These are phyloP conservation scores for Aquilaria yunnanensis DNA, from an alignment of 345 rosid genomes.

Conservation along the genomic window DNA sequence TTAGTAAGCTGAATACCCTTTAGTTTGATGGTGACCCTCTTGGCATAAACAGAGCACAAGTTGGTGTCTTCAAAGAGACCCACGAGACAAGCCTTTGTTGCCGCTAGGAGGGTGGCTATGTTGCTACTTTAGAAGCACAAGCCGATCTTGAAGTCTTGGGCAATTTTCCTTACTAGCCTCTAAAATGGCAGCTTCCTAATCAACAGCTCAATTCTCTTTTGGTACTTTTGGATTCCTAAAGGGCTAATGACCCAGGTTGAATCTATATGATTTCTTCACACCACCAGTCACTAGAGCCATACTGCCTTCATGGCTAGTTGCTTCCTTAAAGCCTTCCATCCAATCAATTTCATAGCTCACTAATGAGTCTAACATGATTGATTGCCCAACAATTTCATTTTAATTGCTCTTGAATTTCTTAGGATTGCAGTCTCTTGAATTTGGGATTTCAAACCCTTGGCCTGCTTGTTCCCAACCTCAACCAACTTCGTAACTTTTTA, in stretches of 20 bases:
- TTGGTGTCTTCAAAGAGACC: constrained; percentile 49
- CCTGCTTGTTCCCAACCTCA: no score
- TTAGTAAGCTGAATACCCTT: constrained; percentile 50
- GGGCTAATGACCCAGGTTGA: constrained; percentile 49
- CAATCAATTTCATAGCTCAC: constrained; percentile 54
- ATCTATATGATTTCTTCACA: constrained; percentile 52
- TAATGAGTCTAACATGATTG: no score
- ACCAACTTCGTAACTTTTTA: no score
- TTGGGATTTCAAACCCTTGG: no score
- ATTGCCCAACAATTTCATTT: no score
- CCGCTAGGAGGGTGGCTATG: constrained; percentile 44
- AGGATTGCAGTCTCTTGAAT: no score
- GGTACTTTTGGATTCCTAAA: constrained; percentile 50
- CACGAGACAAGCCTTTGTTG: constrained; percentile 45
- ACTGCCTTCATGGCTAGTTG: constrained; percentile 49
- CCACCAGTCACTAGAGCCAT: constrained; percentile 54
- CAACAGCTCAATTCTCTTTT: constrained; percentile 45
- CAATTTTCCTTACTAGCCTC: constrained; percentile 49
- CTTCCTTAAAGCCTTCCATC: constrained; percentile 52
- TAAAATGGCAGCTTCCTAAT: constrained; percentile 53
- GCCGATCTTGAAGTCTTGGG: constrained; percentile 54
- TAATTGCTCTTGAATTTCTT: no score
- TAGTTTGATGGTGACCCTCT: constrained; percentile 52
- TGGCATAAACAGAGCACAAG: constrained; percentile 45
- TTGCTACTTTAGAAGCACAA: constrained; percentile 56